phyloP scores from a whole-genome alignment of 139 green algal genomes.

The Spirogloea muscicola region DNA sequence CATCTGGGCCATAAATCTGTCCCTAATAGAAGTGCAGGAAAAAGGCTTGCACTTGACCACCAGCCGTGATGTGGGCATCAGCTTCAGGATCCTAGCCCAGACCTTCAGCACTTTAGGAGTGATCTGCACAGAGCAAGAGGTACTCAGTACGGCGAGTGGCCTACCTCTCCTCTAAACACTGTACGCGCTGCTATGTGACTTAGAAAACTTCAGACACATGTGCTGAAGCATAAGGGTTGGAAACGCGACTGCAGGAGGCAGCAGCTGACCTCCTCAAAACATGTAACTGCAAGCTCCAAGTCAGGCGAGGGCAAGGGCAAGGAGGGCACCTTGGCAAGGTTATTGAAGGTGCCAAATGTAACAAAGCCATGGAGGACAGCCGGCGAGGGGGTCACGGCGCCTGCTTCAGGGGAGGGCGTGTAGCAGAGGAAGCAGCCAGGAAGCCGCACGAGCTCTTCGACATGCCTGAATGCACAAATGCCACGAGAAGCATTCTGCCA shows the following conservation, averaged over 20 bases:
- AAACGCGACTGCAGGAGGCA: no score
- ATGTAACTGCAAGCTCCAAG: no score
- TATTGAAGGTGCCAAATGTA: slow-evolving; percentile 98
- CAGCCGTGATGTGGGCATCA: slow-evolving; percentile 64
- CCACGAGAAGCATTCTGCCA: background rate
- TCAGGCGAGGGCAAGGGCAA: no score
- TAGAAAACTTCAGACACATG: no score
- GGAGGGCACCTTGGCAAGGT: slow-evolving; percentile 96
- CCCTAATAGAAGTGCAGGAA: slow-evolving; percentile 64
- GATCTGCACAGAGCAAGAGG: slow-evolving; percentile 40
- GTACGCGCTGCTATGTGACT: no score
- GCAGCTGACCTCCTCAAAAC: no score
- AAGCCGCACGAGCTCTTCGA: slow-evolving; percentile 84
- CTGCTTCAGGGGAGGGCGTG: slow-evolving; percentile 75
- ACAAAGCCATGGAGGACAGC: slow-evolving; percentile 77
- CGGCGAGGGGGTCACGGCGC: slow-evolving; percentile 61
- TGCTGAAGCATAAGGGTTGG: no score
- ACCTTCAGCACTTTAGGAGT: slow-evolving; percentile 64
- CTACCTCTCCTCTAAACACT: no score
- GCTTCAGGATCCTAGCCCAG: slow-evolving; percentile 73
- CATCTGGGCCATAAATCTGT: slow-evolving; percentile 33
- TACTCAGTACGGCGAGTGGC: no score
- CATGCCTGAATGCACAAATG: slow-evolving; percentile 44
- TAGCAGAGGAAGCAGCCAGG: slow-evolving; percentile 95
- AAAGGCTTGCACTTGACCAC: slow-evolving; percentile 98